Conservation (phyloP, 1,284 basidiomycete genomes). For the Boletellus deceptivus region DNA sequence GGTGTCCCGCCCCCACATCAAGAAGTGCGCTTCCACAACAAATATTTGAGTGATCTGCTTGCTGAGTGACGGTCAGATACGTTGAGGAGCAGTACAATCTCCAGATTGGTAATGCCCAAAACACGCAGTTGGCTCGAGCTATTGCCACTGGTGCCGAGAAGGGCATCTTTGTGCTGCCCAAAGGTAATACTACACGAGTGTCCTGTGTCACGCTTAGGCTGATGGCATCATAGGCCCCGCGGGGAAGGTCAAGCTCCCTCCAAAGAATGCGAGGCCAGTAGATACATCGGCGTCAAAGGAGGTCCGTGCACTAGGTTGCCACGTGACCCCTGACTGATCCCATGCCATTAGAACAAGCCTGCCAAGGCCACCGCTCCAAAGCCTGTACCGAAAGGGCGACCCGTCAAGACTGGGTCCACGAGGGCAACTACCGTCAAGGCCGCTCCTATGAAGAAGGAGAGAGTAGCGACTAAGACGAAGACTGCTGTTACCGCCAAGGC, state of each 20-base stretch:
- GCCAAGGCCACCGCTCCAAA: constrained; percentile 36
- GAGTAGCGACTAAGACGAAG: constrained; percentile 18
- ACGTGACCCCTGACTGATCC: constrained; percentile 24
- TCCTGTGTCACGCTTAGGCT: constrained; percentile 4
- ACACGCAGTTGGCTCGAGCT: constrained; percentile 78
- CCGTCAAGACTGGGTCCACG: constrained; percentile 31
- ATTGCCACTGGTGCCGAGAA: constrained; percentile 80
- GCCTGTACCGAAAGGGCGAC: constrained; percentile 31
- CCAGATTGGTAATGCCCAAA: constrained; percentile 75
- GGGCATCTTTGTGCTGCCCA: constrained; percentile 80
- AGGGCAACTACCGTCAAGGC: constrained; percentile 20
- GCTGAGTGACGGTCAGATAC: constrained; percentile 46
- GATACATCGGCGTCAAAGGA: constrained; percentile 64
- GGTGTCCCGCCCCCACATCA: constrained; percentile 89
- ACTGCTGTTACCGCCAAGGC: constrained; percentile 25
- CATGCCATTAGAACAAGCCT: constrained; percentile 55
- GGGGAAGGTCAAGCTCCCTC: constrained; percentile 84
- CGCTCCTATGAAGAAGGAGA: constrained; percentile 23
- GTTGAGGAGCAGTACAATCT: constrained; percentile 80
- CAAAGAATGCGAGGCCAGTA: constrained; percentile 50
- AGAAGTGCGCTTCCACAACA: constrained; percentile 60
- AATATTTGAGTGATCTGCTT: constrained; percentile 9
- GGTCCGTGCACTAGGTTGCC: constrained; percentile 41
- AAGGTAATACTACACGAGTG: constrained; percentile 52
- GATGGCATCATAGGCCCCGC: constrained; percentile 53